Conservation (phyloP, 768 basidiomycete species). For the Galerina sulciceps region DNA sequence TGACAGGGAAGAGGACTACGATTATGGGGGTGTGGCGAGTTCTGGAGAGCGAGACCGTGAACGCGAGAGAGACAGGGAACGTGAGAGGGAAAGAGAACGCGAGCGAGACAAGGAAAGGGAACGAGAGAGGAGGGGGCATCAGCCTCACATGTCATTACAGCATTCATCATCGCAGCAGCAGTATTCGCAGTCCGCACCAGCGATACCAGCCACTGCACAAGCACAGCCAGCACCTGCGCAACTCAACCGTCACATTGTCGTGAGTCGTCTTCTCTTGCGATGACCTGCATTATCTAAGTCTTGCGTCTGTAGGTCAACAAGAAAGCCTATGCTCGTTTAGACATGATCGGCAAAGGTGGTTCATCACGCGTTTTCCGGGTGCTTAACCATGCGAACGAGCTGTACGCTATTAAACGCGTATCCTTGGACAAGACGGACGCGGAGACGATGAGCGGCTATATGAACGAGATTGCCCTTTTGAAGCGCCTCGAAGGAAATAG, state of each 20-base stretch:
- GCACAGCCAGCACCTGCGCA: constrained; percentile 32
- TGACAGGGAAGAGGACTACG: constrained; percentile 42
- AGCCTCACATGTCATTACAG: constrained; percentile 32
- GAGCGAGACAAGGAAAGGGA: constrained; percentile 29
- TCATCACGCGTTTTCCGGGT: constrained; percentile 96
- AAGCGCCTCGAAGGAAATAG: constrained; percentile 94
- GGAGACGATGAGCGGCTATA: constrained; percentile 90
- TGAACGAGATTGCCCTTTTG: constrained; percentile 94
- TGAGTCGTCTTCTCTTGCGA: constrained; percentile 24
- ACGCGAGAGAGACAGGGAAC: constrained; percentile 30
- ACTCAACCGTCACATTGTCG: constrained; percentile 46
- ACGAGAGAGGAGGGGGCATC: constrained; percentile 32
- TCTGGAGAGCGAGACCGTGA: constrained; percentile 40
- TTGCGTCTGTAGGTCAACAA: constrained; percentile 66
- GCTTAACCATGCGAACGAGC: constrained; percentile 70
- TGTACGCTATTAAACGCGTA: constrained; percentile 93
- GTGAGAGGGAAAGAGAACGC: constrained; percentile 24
- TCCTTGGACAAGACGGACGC: constrained; percentile 86
- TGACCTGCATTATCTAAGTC: not conserved
- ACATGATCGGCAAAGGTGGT: constrained; percentile 91
- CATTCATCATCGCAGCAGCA: constrained; percentile 26
- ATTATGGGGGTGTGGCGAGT: constrained; percentile 32
- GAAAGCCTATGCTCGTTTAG: constrained; percentile 81
- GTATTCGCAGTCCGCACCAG: constrained; percentile 34
- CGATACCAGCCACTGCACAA: constrained; percentile 37